phyloP scores from a whole-genome alignment of 805 yeast genomes.

The Zygotorulaspora sp. region DNA sequence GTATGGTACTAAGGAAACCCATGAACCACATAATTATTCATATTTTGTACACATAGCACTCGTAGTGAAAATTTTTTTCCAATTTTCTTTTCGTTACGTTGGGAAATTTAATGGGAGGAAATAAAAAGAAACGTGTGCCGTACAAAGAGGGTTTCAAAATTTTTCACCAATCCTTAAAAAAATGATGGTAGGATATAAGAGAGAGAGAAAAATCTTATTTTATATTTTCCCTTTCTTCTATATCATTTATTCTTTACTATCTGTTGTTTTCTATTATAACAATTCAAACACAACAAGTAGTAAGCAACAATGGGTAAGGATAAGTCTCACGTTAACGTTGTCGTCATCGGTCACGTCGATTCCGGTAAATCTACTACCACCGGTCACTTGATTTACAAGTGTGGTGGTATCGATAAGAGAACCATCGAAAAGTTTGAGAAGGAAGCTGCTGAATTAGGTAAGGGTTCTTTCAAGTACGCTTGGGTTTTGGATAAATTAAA shows the following conservation, averaged over 20 bases:
- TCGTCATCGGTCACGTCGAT: constrained; percentile 99
- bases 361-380: constrained; percentile 98
- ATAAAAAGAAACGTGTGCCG: constrained; percentile 4
- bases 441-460: constrained; percentile 96
- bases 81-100: too few relatives aligned
- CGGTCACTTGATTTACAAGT: constrained; percentile 98
- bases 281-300: constrained; percentile 15
- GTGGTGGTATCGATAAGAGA: constrained; percentile 99
- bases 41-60: background rate
- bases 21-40: background rate
- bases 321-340: constrained; percentile 98
- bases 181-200: constrained; percentile 9
- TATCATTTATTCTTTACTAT: constrained; percentile 3
- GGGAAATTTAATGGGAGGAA: background rate
- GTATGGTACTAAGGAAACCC: background rate
- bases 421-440: constrained; percentile 97
- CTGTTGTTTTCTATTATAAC: constrained; percentile 8
- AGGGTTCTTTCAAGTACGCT: constrained; percentile 97
- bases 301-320: constrained; percentile 70
- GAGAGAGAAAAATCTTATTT: constrained; percentile 6
- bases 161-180: constrained; percentile 1
- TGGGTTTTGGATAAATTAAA: constrained; percentile 94
- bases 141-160: constrained; percentile 5
- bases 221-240: constrained; percentile 1
- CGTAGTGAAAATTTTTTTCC: constrained; percentile 8